These are phyloP conservation scores for Venturia asperata DNA, from an alignment of 2,329 filamentous ascomycete species.

Conservation along the genomic window DNA sequence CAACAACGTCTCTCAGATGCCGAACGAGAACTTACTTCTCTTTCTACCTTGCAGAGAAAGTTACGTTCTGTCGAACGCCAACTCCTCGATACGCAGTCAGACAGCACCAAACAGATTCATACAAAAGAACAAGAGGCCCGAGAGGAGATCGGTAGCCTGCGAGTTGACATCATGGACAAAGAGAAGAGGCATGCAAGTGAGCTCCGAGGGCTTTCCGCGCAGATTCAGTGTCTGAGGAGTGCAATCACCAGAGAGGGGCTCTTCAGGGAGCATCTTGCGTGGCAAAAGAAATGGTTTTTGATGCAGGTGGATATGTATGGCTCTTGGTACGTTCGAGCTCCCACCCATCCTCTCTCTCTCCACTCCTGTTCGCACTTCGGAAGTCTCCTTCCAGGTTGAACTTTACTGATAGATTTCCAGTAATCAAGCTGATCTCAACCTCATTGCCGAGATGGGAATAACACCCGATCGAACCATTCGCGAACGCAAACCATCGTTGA, in stretches of 20 bases:
- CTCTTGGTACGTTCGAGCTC: slow-evolving; percentile 65
- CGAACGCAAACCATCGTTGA: slow-evolving; percentile 41
- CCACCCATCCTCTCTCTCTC: slow-evolving; percentile 14
- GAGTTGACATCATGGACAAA: slow-evolving; percentile 52
- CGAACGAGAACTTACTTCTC: slow-evolving; percentile 7
- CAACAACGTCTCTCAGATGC: slow-evolving; percentile 14
- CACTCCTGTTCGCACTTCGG: slow-evolving; percentile 17
- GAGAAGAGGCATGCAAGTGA: slow-evolving; percentile 67
- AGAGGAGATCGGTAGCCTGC: slow-evolving; percentile 22
- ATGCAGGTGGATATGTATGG: slow-evolving; percentile 76
- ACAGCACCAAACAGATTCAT: slow-evolving; percentile 25
- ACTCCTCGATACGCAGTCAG: slow-evolving; percentile 22
- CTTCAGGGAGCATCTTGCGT: slow-evolving; percentile 73
- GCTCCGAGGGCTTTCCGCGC: slow-evolving; percentile 73
- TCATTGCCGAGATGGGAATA: slow-evolving; percentile 77
- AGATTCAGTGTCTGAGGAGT: slow-evolving; percentile 85
- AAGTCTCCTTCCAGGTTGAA: not conserved
- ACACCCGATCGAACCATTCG: slow-evolving; percentile 43
- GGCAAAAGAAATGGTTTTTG: slow-evolving; percentile 77
- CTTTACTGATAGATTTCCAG: slow-evolving; percentile 44
- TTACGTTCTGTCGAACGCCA: slow-evolving; percentile 23
- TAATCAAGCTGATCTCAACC: slow-evolving; percentile 83
- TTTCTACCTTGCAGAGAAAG: slow-evolving; percentile 23
- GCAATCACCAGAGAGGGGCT: slow-evolving; percentile 71
- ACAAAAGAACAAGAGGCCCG: slow-evolving; percentile 27